Evolutionary conservation across 352 stramenopile species (phyloP), one percentile per base, ranked within the genome.

Genomic region (Globisporangium echinulatum): DNA sequence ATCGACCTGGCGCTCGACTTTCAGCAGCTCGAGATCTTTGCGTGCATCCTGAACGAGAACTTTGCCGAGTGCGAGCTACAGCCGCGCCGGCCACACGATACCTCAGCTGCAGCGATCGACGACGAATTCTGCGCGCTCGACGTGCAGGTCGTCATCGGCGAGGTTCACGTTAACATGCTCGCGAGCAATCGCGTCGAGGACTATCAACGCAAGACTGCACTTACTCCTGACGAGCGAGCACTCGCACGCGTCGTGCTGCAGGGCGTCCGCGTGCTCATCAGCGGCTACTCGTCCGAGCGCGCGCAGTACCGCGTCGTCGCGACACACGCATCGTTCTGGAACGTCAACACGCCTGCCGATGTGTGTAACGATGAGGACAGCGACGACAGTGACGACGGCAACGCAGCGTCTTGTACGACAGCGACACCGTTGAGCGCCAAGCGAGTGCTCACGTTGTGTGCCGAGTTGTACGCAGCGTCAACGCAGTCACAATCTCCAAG

Each of bases 21-120:
- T 7, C 76, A 83, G 37, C 81, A 90, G 42, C 56, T 90, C 4
- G 75, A 89, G 56, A 65, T 91, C 13, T 52, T 89, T 8, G 66
- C 67, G n/a, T 83, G 82, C 25, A 68, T 91, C 44, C 44, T 80
- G 2, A 69, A 85, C 37, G 81, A 89, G 49, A 89, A 91, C 55
- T 77, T 89, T 58, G 66, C 58, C 14, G 62, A 62, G 9, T 49
- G 58, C 13, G 65, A 80, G 44, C 25, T 68, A 15, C 2, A 44
- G 11, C 25, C 49, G 13, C 49, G 33, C 8, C 25, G 25, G 25
- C 36, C 37, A 1, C 50, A 40, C 40, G 5, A 39, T 0, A 5
- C 11, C 5, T 43, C 61, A 56, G 49, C 66, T 3, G 56, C 58
- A 4, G 8, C 25, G 25, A 33, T 50, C 38, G 62, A 72, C 25